Base-by-base conservation (phyloP, 2,329 filamentous ascomycete species). In the Aspergillus niger region DNA sequence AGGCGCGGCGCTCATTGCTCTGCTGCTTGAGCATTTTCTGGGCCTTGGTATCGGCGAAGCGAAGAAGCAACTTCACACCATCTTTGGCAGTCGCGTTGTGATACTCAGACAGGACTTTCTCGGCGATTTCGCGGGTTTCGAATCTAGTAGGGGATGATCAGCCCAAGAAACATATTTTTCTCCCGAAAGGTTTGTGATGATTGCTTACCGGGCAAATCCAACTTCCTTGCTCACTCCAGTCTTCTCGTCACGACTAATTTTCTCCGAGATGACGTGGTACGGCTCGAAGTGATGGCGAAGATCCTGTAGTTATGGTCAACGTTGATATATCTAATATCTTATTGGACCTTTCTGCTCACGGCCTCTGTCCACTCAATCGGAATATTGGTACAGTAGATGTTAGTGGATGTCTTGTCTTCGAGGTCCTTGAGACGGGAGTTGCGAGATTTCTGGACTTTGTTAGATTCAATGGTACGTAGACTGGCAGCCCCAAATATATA, bases 351-450 rank as follows among this genome's bases (percentile, higher is more conserved):
- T 7, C 10, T 11, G 15, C 89, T 74, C 77, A 94, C 92, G 69
- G 91, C 88, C 81, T 99, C 96, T 55, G 91, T 96, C 84, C 96
- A 88, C 64, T 89, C 87, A 78, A 94, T 93, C 38, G 95, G 95
- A 48, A 99, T 85, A 78, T 98, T 99, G 28, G 96, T 99, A 64
- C 98, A 93, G 78, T 99, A 99, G 65, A 99, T 86, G 75, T 99
- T 99, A 66, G 95, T 98, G 50, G 96, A 98, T 44, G 79, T 73
- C 55, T 90, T 91, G 72, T 99, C 94, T 58, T 93, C 90, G 72
- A 98, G 91, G 49, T 95, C 94, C 84, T 99, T 98, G 70, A 99
- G 90, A 69, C 96, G 92, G 67, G 93, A 93, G 78, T 99, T 99
- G 81, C 98, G 97, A 20, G 94, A 98, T 82, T 98, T 95, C 90